phyloP scores from a whole-genome alignment of 1,284 basidiomycete species.

The Ceratobasidium sp. region DNA sequence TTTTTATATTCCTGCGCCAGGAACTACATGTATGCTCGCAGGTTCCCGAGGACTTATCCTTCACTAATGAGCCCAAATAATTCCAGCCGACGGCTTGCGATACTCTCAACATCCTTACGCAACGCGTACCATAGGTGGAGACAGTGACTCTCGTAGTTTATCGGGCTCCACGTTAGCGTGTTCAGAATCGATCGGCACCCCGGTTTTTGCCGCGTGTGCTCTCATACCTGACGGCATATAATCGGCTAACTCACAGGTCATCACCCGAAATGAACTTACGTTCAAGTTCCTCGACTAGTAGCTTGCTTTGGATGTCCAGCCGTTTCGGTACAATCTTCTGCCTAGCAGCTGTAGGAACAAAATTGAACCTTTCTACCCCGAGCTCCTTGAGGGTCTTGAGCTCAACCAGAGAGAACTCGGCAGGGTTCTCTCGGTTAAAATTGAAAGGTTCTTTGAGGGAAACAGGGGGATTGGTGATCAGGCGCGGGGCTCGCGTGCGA shows the following conservation, averaged over 20 bases:
- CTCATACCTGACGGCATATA: conserved; percentile 15
- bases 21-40: background rate
- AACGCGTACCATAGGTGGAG: conserved; percentile 13
- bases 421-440: conserved; percentile 62
- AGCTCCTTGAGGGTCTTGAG: conserved; percentile 68
- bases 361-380: conserved; percentile 51
- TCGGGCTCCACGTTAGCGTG: conserved; percentile 18
- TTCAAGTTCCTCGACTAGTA: conserved; percentile 31
- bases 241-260: background rate
- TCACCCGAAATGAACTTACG: background rate
- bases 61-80: background rate
- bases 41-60: background rate
- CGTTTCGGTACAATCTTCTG: conserved; percentile 23
- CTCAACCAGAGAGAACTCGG: conserved; percentile 67
- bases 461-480: conserved; percentile 75
- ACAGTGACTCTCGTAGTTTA: conserved; percentile 27
- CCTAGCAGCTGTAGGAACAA: conserved; percentile 23
- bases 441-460: conserved; percentile 67
- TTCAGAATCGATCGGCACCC: conserved; percentile 31
- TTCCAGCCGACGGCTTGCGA: background rate
- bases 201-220: conserved; percentile 16
- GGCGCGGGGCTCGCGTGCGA: conserved; percentile 64
- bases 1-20: too few species aligned
- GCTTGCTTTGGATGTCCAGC: conserved; percentile 27
- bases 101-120: background rate